A percentile compares a stretch with the other conserved stretches of the same genome.
Evolutionary conservation across 208 protist genomes (phyloP).

Genomic region (Leishmania mexicana): DNA sequence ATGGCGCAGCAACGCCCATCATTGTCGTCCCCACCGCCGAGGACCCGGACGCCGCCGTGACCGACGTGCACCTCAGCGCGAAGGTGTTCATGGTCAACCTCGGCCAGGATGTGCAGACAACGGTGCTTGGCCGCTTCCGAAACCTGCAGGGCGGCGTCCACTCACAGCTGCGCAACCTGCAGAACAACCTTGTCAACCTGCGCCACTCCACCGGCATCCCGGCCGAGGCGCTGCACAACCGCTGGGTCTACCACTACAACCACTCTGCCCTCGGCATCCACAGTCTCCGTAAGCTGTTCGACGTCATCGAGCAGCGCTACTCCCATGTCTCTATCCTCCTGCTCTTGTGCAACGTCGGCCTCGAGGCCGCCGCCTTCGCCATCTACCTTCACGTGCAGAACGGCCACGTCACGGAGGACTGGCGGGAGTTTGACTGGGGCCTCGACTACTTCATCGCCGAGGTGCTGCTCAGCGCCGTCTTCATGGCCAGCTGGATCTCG

Average conservation of each 20-base stretch:
- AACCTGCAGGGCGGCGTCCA: constrained; percentile 33
- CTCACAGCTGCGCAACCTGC: constrained; percentile 33
- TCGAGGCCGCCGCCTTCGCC: constrained; percentile 37
- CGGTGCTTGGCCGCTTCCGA: constrained; percentile 12
- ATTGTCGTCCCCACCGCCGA: neutral
- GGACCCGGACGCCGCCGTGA: constrained; percentile 3
- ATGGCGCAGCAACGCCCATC: neutral
- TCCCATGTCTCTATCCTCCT: constrained; percentile 42
- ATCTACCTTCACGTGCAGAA: constrained; percentile 34
- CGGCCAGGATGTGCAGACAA: constrained; percentile 23
- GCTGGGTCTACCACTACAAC: constrained; percentile 28
- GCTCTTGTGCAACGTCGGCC: constrained; percentile 28
- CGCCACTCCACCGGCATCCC: constrained; percentile 8
- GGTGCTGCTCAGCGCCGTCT: constrained; percentile 33
- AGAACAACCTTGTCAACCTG: constrained; percentile 37
- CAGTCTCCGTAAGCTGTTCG: constrained; percentile 52
- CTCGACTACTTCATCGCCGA: constrained; percentile 31
- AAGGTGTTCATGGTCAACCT: constrained; percentile 22
- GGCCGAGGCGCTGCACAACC: constrained; percentile 11
- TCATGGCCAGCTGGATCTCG: constrained; percentile 34
- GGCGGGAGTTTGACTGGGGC: constrained; percentile 36
- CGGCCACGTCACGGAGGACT: constrained; percentile 12
- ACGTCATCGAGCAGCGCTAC: constrained; percentile 49
- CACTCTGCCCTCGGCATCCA: constrained; percentile 30
- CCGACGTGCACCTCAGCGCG: neutral